These are phyloP conservation scores for Colletotrichum eleusines DNA, from an alignment of 2,329 filamentous ascomycete genomes.

Conservation along the genomic window DNA sequence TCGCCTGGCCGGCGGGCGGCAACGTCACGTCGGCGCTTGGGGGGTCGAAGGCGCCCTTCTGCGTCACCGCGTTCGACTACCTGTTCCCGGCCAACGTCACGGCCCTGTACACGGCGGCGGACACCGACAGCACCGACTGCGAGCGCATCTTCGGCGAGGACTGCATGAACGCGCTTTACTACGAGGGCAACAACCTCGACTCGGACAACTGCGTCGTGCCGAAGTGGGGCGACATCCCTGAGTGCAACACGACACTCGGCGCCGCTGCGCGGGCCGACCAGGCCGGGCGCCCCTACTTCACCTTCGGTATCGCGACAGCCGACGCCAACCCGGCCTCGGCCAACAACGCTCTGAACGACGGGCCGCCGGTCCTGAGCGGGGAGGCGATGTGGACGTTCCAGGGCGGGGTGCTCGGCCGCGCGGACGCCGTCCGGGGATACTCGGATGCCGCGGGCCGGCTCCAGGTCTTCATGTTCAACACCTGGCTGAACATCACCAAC, in stretches of 20 bases:
- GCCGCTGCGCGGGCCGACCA: background rate
- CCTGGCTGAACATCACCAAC: background rate
- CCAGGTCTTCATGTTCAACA: constrained; percentile 28
- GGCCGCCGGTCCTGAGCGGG: background rate
- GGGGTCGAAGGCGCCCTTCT: constrained; percentile 14
- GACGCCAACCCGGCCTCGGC: background rate
- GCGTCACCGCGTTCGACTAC: constrained; percentile 18
- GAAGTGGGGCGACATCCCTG: constrained; percentile 8
- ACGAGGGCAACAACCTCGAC: constrained; percentile 1
- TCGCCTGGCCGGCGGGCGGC: constrained; percentile 12
- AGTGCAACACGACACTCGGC: background rate
- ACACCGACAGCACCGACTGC: constrained; percentile 16
- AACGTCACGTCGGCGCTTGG: constrained; percentile 12
- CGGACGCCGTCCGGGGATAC: background rate
- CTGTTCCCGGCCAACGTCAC: constrained; percentile 40
- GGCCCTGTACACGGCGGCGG: constrained; percentile 3
- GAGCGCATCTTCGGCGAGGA: constrained; percentile 12
- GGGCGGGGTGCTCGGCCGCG: constrained; percentile 14
- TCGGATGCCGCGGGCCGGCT: constrained; percentile 1
- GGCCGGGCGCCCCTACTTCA: background rate
- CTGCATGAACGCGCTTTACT: constrained; percentile 4
- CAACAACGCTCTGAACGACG: background rate
- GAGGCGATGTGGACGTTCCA: background rate
- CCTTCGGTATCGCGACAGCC: background rate
- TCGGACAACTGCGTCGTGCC: background rate